Percentiles rank a stretch among this genome's conserved stretches.
These are phyloP conservation scores for Arctostaphylos glauca DNA, from an alignment of 148 eudicot genomes.

Conservation along the genomic window DNA sequence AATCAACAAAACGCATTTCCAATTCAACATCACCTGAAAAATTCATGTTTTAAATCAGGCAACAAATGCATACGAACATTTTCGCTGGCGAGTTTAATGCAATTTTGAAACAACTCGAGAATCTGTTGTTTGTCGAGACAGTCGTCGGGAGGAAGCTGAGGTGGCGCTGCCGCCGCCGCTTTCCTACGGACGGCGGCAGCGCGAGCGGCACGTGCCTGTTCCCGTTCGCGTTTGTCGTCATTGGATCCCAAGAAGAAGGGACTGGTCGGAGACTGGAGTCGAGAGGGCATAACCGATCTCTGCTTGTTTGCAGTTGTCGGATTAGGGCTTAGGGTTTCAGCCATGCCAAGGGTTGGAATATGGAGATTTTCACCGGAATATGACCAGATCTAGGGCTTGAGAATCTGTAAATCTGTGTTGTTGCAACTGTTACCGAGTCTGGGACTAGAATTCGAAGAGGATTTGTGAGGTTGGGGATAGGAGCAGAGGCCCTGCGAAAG, in stretches of 20 bases:
- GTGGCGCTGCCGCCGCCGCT: slow-evolving; percentile 27
- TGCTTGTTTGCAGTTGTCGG: slow-evolving; percentile 23
- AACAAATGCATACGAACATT: slow-evolving; percentile 38
- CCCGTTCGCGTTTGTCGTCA: slow-evolving; percentile 88
- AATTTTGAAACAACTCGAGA: slow-evolving; percentile 71
- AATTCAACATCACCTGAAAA: neutral
- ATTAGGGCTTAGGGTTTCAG: slow-evolving; percentile 62
- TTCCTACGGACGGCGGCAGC: slow-evolving; percentile 76
- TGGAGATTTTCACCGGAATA: neutral
- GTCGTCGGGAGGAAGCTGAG: slow-evolving; percentile 23
- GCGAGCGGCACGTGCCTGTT: slow-evolving; percentile 92
- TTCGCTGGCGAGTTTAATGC: slow-evolving; percentile 94
- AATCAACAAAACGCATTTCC: neutral
- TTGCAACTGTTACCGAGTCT: neutral
- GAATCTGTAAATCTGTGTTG: neutral
- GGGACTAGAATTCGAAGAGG: neutral
- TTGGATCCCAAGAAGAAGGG: slow-evolving; percentile 78
- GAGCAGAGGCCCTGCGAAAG: neutral
- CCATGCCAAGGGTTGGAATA: slow-evolving; percentile 31
- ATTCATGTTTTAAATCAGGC: too few species aligned
- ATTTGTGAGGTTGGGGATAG: neutral
- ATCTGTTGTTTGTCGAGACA: slow-evolving; percentile 71
- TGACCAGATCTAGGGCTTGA: neutral
- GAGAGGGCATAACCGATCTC: slow-evolving; percentile 30
- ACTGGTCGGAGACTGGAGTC: slow-evolving; percentile 64